These are phyloP conservation scores for Thelonectria blattea DNA, from an alignment of 2,329 filamentous ascomycete genomes.

Conservation along the genomic window DNA sequence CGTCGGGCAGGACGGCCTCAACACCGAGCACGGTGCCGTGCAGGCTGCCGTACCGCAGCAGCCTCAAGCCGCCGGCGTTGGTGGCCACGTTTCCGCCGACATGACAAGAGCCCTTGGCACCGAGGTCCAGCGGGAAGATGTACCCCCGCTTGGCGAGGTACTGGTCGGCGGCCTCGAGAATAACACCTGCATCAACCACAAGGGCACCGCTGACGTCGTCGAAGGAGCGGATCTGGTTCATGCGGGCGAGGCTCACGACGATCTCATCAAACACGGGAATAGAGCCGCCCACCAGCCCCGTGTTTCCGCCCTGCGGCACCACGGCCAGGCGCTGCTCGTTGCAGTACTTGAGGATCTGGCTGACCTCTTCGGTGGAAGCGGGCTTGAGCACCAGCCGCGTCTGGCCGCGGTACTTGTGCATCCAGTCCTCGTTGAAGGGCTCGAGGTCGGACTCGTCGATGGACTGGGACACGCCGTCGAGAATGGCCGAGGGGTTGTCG, in stretches of 20 bases:
- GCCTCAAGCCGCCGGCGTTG: conserved; percentile 88
- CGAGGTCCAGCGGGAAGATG: conserved; percentile 96
- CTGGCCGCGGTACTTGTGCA: conserved; percentile 97
- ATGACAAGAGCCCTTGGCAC: conserved; percentile 95
- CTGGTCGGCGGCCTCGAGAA: conserved; percentile 87
- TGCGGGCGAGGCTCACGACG: conserved; percentile 85
- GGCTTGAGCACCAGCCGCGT: conserved; percentile 87
- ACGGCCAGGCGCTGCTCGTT: conserved; percentile 92
- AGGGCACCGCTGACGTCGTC: conserved; percentile 91
- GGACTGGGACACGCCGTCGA: conserved; percentile 74
- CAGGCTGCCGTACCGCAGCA: conserved; percentile 91
- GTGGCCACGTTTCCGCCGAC: conserved; percentile 96
- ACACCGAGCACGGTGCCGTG: conserved; percentile 93
- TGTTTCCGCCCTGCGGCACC: conserved; percentile 96
- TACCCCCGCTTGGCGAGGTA: conserved; percentile 83
- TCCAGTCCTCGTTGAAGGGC: conserved; percentile 96
- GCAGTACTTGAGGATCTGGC: conserved; percentile 90
- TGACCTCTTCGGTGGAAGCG: conserved; percentile 83
- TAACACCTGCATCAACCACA: conserved; percentile 88
- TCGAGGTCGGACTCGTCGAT: conserved; percentile 84
- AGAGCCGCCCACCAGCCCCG: conserved; percentile 91
- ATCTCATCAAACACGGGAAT: conserved; percentile 99
- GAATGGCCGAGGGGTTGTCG: conserved; percentile 71
- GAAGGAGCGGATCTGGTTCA: conserved; percentile 91
- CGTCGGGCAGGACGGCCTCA: conserved; percentile 92